Conservation (phyloP, 164 flowering plant genomes). For the Nymphaea colorata region DNA sequence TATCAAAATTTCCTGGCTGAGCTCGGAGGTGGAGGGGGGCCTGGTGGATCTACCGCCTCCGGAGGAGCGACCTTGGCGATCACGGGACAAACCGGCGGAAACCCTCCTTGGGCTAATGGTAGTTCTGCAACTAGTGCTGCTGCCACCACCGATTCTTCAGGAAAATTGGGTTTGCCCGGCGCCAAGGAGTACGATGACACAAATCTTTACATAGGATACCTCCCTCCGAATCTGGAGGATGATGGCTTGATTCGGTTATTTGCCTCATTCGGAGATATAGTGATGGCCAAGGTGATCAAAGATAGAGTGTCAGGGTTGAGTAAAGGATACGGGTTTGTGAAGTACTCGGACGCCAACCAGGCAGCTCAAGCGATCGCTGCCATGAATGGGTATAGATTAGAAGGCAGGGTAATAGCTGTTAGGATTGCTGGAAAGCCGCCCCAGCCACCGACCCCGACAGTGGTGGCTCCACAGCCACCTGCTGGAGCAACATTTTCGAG, state of each 20-base stretch:
- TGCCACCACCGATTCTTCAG: conserved; percentile 25
- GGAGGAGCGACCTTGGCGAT: conserved; percentile 12
- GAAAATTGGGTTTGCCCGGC: not conserved
- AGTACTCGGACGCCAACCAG: conserved; percentile 69
- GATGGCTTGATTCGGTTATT: conserved; percentile 71
- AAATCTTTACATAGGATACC: conserved; percentile 75
- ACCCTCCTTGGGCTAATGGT: conserved; percentile 67
- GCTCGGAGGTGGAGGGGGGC: conserved; percentile 48
- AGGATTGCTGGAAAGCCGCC: conserved; percentile 97
- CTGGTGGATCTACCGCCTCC: not conserved
- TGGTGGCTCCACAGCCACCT: conserved; percentile 47
- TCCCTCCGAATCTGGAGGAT: conserved; percentile 88
- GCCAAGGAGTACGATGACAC: conserved; percentile 76
- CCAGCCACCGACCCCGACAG: conserved; percentile 30
- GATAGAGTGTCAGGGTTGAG: conserved; percentile 66
- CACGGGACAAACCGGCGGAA: conserved; percentile 21
- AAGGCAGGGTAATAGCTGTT: conserved; percentile 81
- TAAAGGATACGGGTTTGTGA: conserved; percentile 97
- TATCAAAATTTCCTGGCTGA: conserved; percentile 91
- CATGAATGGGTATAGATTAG: conserved; percentile 80
- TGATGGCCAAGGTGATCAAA: conserved; percentile 90
- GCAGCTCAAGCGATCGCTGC: conserved; percentile 71
- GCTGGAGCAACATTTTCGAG: conserved; percentile 11
- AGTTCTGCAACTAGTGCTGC: conserved; percentile 23
- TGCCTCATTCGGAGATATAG: conserved; percentile 76